These are phyloP conservation scores for Aspergillus funiculosus DNA, from an alignment of 495 filamentous ascomycete genomes.

Conservation along the genomic window DNA sequence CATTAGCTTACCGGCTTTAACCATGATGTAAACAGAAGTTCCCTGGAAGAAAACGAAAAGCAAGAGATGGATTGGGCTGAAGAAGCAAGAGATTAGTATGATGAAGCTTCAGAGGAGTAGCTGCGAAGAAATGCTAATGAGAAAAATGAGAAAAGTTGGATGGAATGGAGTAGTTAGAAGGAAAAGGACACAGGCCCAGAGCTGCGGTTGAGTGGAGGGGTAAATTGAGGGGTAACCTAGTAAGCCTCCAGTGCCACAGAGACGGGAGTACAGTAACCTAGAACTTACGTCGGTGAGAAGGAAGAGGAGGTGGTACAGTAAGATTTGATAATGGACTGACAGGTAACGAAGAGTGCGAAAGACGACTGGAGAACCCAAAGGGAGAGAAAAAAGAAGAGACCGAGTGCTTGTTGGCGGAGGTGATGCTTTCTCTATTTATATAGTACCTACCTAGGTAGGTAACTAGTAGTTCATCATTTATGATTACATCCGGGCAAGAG, in stretches of 20 bases:
- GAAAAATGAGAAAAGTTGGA: slow-evolving; percentile 8
- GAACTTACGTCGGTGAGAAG: slow-evolving; percentile 2
- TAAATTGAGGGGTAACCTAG: slow-evolving; percentile 15
- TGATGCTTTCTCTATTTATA: slow-evolving; percentile 2
- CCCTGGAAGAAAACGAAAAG: too few species aligned
- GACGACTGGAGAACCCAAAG: slow-evolving; percentile 4
- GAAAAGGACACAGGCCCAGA: slow-evolving; percentile 12
- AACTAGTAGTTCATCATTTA: too few species aligned
- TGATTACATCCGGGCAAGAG: background rate
- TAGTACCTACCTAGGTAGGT: background rate
- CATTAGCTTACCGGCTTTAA: slow-evolving; percentile 72
- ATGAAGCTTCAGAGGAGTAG: background rate
- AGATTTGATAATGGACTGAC: background rate
- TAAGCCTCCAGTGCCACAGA: slow-evolving; percentile 27
- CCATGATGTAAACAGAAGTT: slow-evolving; percentile 58
- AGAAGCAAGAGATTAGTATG: background rate
- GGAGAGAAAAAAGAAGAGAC: background rate
- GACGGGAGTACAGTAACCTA: background rate
- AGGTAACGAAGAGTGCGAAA: background rate
- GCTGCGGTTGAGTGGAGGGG: slow-evolving; percentile 16
- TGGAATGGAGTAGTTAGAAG: slow-evolving; percentile 15
- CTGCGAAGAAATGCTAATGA: background rate
- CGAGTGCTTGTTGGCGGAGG: background rate
- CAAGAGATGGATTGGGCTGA: background rate
- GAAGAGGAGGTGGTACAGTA: background rate